A percentile compares a stretch with the other conserved stretches of the same genome.
phyloP scores from a whole-genome alignment of 495 filamentous ascomycete genomes.

The Talaromyces ruber region DNA sequence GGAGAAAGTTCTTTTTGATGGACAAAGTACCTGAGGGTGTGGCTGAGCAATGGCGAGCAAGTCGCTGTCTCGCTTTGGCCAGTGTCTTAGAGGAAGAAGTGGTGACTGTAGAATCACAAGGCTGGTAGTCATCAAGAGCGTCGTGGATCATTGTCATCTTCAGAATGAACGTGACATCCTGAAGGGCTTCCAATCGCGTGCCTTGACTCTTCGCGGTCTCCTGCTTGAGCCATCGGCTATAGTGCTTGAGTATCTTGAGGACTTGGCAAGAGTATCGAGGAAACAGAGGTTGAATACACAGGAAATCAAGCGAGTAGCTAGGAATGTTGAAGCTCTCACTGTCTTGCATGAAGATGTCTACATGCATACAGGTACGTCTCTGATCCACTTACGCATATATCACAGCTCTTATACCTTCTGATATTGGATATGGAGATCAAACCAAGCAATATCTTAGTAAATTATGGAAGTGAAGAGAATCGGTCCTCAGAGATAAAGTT shows the following conservation, averaged over 20 bases:
- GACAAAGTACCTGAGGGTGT: too few relatives aligned
- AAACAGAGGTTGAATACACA: slow-evolving; percentile 17
- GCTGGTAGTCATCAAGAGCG: neutral
- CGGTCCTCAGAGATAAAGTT: neutral
- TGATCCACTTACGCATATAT: too few relatives aligned
- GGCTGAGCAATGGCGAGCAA: neutral
- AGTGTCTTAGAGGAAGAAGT: neutral
- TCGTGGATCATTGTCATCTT: neutral
- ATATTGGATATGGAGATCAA: neutral
- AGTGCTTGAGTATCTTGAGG: slow-evolving; percentile 28
- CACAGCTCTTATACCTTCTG: too few relatives aligned
- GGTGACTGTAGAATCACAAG: neutral
- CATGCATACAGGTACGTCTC: neutral
- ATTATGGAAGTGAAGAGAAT: neutral
- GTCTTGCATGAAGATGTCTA: neutral
- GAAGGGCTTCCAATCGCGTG: neutral
- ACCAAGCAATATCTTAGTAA: neutral
- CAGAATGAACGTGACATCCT: neutral
- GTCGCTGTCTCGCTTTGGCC: neutral
- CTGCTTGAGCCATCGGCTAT: slow-evolving; percentile 23
- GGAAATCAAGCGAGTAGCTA: neutral
- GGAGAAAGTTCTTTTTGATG: too few relatives aligned
- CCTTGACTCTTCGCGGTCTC: neutral
- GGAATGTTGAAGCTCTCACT: neutral
- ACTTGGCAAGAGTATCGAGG: slow-evolving; percentile 24